Evolutionary conservation across 2,329 filamentous ascomycete genomes (phyloP), one percentile per base, ranked within the genome.

Genomic region (Aspergillus tanneri): DNA sequence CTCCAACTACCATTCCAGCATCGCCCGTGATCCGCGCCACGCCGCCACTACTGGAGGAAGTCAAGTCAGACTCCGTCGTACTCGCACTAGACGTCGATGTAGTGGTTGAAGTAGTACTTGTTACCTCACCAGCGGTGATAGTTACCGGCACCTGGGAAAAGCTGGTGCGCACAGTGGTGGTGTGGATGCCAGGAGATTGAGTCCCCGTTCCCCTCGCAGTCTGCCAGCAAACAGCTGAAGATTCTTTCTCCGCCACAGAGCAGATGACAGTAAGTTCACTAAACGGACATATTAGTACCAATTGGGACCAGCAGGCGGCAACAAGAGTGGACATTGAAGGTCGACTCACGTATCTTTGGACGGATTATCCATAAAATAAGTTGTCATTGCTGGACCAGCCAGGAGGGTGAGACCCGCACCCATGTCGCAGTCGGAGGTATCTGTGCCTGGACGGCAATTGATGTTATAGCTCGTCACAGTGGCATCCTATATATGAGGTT

Each of bases 381-480:
- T 49, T 4, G 53, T 47, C 5, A 30, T 45, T 2, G 35, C 43
- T 11, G 58, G 49, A 2, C 50, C 60, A 0, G 56, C 55, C 25
- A 57, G 56, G 19, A 61, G 16, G 4, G 49, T 59, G 12, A 65
- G 25, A 6, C 63, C 63, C 3, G 56, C 56, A 1, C 61, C 62
- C 56, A 65, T 59, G 11, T 62, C 61, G 30, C 63, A 65, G 12
- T 60, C 55, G 3, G 30, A 34, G 37, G 47, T 16, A 37, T 60
- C 53, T 5, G 59, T 60, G 3, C 61, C 56, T 1, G 49, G 44
- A 0, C 57, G 52, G 8, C 62, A 62, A 25, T 58, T 62, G 32
- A 64, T 55, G 25, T 52, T 58, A 37, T 60, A 64, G 2, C 61
- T 63, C 4, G 59, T 63, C 2, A 57, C 61, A 10, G 57, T 55